phyloP scores from a whole-genome alignment of 352 stramenopile species.

The Phytophthora macrochlamydospora region DNA sequence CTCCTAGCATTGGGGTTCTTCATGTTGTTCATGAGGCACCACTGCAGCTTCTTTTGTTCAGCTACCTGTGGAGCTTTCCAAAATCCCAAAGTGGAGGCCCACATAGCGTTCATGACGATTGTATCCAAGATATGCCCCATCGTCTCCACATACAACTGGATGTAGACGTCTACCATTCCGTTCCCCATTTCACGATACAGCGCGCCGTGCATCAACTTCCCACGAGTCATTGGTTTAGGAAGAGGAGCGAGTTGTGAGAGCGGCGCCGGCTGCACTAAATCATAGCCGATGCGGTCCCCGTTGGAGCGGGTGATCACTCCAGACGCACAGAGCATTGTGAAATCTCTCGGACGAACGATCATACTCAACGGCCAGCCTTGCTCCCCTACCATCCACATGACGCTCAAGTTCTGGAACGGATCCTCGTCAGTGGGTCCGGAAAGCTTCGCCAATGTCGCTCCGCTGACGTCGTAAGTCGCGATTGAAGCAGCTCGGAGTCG shows the following conservation, averaged over 20 bases:
- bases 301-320: slow-evolving; percentile 36
- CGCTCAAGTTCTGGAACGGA: slow-evolving; percentile 42
- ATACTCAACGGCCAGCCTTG: slow-evolving; percentile 32
- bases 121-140: slow-evolving; percentile 25
- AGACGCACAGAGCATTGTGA: slow-evolving; percentile 42
- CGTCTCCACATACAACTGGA: slow-evolving; percentile 45
- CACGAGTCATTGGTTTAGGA: slow-evolving; percentile 32
- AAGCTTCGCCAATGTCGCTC: slow-evolving; percentile 37
- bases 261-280: slow-evolving; percentile 41
- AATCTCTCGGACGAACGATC: slow-evolving; percentile 40
- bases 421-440: slow-evolving; percentile 33
- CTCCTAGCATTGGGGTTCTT: slow-evolving; percentile 5
- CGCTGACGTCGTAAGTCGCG: slow-evolving; percentile 36
- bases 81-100: slow-evolving; percentile 15
- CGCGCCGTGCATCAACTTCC: slow-evolving; percentile 45
- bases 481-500: slow-evolving; percentile 42
- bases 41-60: slow-evolving; percentile 23
- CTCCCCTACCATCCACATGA: slow-evolving; percentile 52
- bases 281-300: slow-evolving; percentile 44
- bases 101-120: slow-evolving; percentile 27
- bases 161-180: slow-evolving; percentile 58
- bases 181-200: slow-evolving; percentile 46
- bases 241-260: slow-evolving; percentile 32
- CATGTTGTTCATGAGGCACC: slow-evolving; percentile 14
- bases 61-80: slow-evolving; percentile 18